Base-by-base conservation (phyloP, 2,329 filamentous ascomycete species). In the Blastomyces emzantsi region DNA sequence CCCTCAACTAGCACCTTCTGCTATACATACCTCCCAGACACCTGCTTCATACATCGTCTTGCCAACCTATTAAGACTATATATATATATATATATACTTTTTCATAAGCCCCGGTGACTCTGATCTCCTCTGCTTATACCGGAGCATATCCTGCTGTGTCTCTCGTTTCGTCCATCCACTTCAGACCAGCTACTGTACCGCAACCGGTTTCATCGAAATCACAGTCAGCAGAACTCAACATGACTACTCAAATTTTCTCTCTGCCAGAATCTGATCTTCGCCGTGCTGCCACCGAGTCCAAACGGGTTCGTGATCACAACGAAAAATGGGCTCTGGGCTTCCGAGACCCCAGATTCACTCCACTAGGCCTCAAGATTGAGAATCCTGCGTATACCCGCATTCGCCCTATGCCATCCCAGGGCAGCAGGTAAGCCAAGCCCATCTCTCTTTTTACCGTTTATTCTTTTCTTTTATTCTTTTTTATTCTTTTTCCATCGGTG, bases 181-280 rank as follows among this genome's bases (percentile, higher is more conserved):
- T 57, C 11, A 57, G 41, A 19, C 36, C 9, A 57, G 8, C 36
- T 25, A 57, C 33, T 30, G 25, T n/a, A 60, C 22, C 17, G 3
- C 25, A 2, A 6, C 39, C 36, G n/a, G 7, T 41, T 60, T 15
- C 39, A 49, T 47, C 9, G 30, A 60, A 56, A 56, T 41, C 54
- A 25, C 45, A 28, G 45, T 36, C 64, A 51, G 28, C n/a, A 54
- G 49, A 30, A 47, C 57, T 59, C 63, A 62, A 25, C 60, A 70
- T 69, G 69, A 49, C 60, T 43, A 59, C 54, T 54, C 67, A 68
- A 58, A 69, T 67, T 57, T 70, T 70, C 72, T 73, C 76, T 71
- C 74, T 79, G 70, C 73, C 75, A 63, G 79, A 78, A 69, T 72
- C 74, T 72, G 83, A 86, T 71, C 77, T 85, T 66, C 83, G 83